A percentile compares a stretch with the other conserved stretches of the same genome.
phyloP scores from a whole-genome alignment of 192 early-diverging fungal species.

The Spizellomyces punctatus region DNA sequence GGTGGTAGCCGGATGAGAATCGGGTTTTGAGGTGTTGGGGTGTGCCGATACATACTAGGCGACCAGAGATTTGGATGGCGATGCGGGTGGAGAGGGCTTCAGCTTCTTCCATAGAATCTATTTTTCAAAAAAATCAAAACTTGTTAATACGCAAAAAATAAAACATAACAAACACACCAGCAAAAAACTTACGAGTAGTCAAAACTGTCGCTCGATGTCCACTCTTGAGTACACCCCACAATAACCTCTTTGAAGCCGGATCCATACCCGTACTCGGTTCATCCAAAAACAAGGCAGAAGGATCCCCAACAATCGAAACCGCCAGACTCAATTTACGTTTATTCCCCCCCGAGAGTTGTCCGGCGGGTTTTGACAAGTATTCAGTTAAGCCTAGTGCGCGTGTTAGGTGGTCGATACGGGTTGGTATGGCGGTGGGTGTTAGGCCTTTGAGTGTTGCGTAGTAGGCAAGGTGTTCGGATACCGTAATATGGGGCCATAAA shows the following conservation, averaged over 20 bases:
- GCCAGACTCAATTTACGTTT: slow-evolving; percentile 62
- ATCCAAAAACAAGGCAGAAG: slow-evolving; percentile 76
- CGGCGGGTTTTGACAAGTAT: slow-evolving; percentile 46
- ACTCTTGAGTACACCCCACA: slow-evolving; percentile 72
- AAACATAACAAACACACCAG: too few relatives aligned
- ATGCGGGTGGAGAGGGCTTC: slow-evolving; percentile 74
- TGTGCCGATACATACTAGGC: too few relatives aligned
- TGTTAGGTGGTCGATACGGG: slow-evolving; percentile 51
- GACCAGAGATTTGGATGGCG: slow-evolving; percentile 48
- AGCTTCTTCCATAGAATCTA: slow-evolving; percentile 78
- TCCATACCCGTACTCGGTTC: slow-evolving; percentile 82
- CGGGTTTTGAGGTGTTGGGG: too few relatives aligned
- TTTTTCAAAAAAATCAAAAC: too few relatives aligned
- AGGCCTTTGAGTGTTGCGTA: slow-evolving; percentile 77
- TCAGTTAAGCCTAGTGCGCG: slow-evolving; percentile 59
- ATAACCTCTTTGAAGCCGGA: slow-evolving; percentile 68
- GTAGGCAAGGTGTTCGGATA: slow-evolving; percentile 70
- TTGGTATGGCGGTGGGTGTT: slow-evolving; percentile 42
- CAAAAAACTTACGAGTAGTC: slow-evolving; percentile 51
- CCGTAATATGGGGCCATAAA: slow-evolving; percentile 75
- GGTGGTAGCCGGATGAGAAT: too few relatives aligned
- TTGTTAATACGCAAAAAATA: too few relatives aligned
- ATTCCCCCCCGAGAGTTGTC: slow-evolving; percentile 73
- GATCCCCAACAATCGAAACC: slow-evolving; percentile 52
- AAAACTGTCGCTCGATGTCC: slow-evolving; percentile 58